Base-by-base conservation (phyloP, 2,329 filamentous ascomycete species). In the Colletotrichum limetticola region DNA sequence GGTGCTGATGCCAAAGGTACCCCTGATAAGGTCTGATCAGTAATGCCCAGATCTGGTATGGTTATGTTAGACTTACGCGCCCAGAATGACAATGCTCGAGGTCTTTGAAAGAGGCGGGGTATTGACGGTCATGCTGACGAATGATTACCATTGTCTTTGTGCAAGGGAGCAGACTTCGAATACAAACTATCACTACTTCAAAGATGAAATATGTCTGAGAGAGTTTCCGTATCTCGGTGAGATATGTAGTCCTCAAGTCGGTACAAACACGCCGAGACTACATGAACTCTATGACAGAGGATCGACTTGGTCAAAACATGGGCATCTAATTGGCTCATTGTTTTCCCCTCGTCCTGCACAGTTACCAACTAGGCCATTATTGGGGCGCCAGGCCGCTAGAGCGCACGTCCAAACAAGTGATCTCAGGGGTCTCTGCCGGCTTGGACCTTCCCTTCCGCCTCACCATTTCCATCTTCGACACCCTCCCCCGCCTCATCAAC, bases 71-170 rank as follows among this genome's bases (percentile, higher is more conserved):
- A 72, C 72, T 68, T 4, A 75, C 74, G 74, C 66, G 49, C 74
- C 74, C 22, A 74, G 70, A 53, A 75, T 75, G 24, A 71, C 62
- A 32, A 75, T 75, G 58, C 59, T 74, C 4, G 68, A 62, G 19
- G 24, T 11, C 19, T 61, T 72, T 8, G 55, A 53, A 4, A 69
- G 60, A 46, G 70, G 9, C 6, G 3, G 32, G 32, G 2, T 37
- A 35, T 7, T 24, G 22, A 55, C 7, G 14, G 59, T 35, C 70
- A 72, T 72, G 32, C 26, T 64, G 19, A 35, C 22, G 7, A 49
- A 22, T 60, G 19, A 42, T 52, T 35, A 42, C 28, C n/a, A 49
- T 57, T 52, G 57, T 52, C 19, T 35, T 53, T 3, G 14, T 22
- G 12, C 16, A 53, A 56, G 22, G 30, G 3, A 6, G 22, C 11